Evolutionary conservation across 2,329 filamentous ascomycete species (phyloP), one percentile per base, ranked within the genome.

Genomic region (Hymenoscyphus fraxineus): DNA sequence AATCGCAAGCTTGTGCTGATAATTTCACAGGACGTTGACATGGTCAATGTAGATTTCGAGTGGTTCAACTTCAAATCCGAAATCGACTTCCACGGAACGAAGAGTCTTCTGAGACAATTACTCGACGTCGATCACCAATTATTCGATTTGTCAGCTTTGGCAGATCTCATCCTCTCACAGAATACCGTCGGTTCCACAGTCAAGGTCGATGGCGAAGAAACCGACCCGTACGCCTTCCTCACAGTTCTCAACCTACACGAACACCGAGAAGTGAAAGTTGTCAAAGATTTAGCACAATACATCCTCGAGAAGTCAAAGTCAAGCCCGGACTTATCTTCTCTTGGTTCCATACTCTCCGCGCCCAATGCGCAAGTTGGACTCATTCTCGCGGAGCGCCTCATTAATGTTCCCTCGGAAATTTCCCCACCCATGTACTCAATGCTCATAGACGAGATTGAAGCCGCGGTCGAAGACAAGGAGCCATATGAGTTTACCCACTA

Each of bases 371-470:
- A 92, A 63, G 85, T 97, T 64, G 95, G 93, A 3, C 81, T 99
- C 16, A 85, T 99, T 35, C 82, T 99, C n/a, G 91, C 92, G 2
- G 95, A 99, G 78, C 88, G 94, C 27, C 82, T 98, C 72, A 93
- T 99, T 81, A 99, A 99, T 80, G 93, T 97, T 82, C 95, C 95
- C n/a, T 83, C 91, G 16, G 92, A 98, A 78, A 88, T 97, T 68
- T 87, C 93, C 15, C 94, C 95, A 38, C 94, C 95, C 3, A 90
- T 98, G 86, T 98, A 97, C 83, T 87, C 84, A 60, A 97, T 97
- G 92, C 85, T 99, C 60, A 81, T 91, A 59, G 93, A 98, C 74
- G 95, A 99, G 82, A 88, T 99, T 60, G 83, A 89, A 73, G 93
- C 89, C 75, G 95, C 95, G 0, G 81, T 97, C 2, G 88, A 96